Evolutionary conservation across 495 filamentous ascomycete species (phyloP), one percentile per base, ranked within the genome.

Genomic region (Penicillium longicatenatum): DNA sequence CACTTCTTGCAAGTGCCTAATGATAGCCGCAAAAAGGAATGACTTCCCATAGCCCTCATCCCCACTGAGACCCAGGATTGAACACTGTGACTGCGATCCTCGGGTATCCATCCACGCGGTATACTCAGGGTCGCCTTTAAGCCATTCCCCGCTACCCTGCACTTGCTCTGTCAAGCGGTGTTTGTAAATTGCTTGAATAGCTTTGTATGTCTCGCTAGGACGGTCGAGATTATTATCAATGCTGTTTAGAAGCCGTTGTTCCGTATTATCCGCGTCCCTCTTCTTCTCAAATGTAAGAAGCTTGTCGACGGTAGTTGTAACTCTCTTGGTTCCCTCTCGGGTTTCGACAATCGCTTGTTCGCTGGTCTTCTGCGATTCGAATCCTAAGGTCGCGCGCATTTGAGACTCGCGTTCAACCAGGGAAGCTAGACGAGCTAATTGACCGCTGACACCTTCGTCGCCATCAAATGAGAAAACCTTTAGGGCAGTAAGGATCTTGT

Each of bases 401-500:
- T 65, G 62, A 29, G 62, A 62, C 29, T 65, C 62, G 9, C 59
- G 59, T 16, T 65, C 62, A n/a, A 62, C 66, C 3, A 69, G 50
- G 1, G 21, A 31, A 29, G 60, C 58, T 29, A 69, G 50, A 8
- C 56, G 60, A 35, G 5, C 46, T 19, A 69, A 49, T 31, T 69
- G 60, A 9, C 22, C 58, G 24, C 58, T 66, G 3, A 69, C 66
- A 8, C 66, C 66, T 48, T 69, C 66, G 29, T 69, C 66, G 24
- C 58, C 43, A 19, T 64, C 53, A 22, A 69, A 66, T 2, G 63
- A 60, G 53, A 69, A 64, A 0, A 69, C 66, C 49, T 66, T 69
- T n/a, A 69, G 63, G 19, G 63, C 66, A 11, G 47, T 69, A 4
- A 69, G 35, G 24, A 69, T 54, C 26, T 69, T 69, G 35, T 69